These are phyloP conservation scores for Aschersonia sp. DNA, from an alignment of 2,329 filamentous ascomycete species.

Conservation along the genomic window DNA sequence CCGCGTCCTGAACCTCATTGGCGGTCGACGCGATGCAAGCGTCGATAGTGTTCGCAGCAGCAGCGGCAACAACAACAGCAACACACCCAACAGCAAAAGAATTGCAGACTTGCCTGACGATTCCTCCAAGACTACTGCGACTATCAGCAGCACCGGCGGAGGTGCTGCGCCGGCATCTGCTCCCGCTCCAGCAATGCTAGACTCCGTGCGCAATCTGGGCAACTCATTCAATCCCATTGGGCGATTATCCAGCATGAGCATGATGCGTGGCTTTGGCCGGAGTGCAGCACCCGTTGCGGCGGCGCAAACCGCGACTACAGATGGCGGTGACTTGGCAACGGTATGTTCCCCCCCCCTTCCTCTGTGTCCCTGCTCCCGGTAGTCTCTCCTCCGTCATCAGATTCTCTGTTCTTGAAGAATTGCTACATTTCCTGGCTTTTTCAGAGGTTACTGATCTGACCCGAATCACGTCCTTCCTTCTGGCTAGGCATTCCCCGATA, in stretches of 20 bases:
- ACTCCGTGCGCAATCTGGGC: conserved; percentile 69
- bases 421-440: background rate
- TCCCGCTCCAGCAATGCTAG: conserved; percentile 47
- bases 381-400: background rate
- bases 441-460: background rate
- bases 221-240: conserved; percentile 74
- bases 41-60: conserved; percentile 57
- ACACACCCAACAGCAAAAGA: too few relatives aligned
- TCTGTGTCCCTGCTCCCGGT: background rate
- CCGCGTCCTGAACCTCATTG: conserved; percentile 56
- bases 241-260: conserved; percentile 57
- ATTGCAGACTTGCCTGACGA: too few relatives aligned
- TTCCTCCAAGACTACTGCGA: too few relatives aligned
- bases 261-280: conserved; percentile 63
- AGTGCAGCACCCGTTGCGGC: conserved; percentile 21
- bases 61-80: conserved; percentile 11
- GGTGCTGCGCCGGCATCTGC: conserved; percentile 30
- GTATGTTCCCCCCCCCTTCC: conserved; percentile 23
- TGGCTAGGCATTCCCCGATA: conserved; percentile 43
- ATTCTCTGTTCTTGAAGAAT: background rate
- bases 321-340: conserved; percentile 41
- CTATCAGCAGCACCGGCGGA: background rate
- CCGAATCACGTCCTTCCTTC: background rate
- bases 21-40: conserved; percentile 62
- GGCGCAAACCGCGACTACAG: conserved; percentile 21